A percentile compares a stretch with the other conserved stretches of the same genome.
Conservation (phyloP, 176 grass and related monocot species). For the Elymus sibiricus region DNA sequence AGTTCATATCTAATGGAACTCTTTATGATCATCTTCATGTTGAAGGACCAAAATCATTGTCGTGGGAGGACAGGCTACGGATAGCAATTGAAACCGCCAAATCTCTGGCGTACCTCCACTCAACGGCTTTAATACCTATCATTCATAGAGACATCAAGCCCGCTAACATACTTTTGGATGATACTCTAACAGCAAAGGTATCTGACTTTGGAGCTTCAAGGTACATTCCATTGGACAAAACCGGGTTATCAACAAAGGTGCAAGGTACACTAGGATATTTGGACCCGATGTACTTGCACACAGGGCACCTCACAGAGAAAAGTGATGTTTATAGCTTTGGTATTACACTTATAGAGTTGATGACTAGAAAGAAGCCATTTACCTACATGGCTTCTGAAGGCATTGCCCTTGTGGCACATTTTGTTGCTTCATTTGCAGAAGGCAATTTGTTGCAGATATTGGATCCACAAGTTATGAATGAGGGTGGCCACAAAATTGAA, state of each 20-base stretch:
- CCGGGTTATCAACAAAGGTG: neutral
- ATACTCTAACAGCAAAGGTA: neutral
- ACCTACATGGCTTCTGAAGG: neutral
- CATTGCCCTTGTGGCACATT: neutral
- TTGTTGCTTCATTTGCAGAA: neutral
- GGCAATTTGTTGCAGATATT: neutral
- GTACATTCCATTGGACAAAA: neutral
- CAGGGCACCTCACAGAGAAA: neutral
- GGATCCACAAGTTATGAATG: neutral
- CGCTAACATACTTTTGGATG: neutral
- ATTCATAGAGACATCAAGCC: neutral
- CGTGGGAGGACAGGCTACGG: neutral
- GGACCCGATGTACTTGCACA: neutral
- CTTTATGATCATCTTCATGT: neutral
- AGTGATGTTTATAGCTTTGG: neutral
- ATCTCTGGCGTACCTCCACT: neutral
- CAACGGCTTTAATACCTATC: neutral
- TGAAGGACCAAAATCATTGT: neutral
- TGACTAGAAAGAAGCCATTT: neutral
- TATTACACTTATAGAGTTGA: neutral
- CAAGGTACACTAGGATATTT: neutral
- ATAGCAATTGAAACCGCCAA: neutral
- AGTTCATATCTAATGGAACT: neutral
- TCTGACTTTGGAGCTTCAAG: neutral
- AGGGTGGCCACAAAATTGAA: no score